These are phyloP conservation scores for Beauveria bassiana DNA, from an alignment of 2,329 filamentous ascomycete species.

Conservation along the genomic window DNA sequence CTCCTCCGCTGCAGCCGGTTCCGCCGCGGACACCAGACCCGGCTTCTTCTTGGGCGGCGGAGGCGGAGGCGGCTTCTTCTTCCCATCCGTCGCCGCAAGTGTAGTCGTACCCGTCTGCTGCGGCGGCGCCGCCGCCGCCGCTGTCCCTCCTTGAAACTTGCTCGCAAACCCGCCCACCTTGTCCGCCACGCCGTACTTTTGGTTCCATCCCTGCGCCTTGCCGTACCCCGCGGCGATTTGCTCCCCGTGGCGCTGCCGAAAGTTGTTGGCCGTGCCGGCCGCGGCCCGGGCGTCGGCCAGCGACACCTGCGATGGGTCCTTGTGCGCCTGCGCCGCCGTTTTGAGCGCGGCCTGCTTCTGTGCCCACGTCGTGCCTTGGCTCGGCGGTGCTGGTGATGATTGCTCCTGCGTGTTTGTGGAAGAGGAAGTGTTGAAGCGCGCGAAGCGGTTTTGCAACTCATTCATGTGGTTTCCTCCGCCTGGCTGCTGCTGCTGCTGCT, in stretches of 20 bases:
- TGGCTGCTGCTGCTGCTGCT: slow-evolving; percentile 15
- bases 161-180: slow-evolving; percentile 25
- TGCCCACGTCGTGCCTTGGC: slow-evolving; percentile 52
- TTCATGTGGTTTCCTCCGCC: slow-evolving; percentile 40
- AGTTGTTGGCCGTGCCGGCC: slow-evolving; percentile 57
- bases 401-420: slow-evolving; percentile 13
- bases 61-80: slow-evolving; percentile 45
- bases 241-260: slow-evolving; percentile 62
- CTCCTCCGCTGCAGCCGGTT: slow-evolving; percentile 19
- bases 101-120: background rate
- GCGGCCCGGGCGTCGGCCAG: slow-evolving; percentile 49
- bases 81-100: background rate
- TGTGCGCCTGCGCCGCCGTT: slow-evolving; percentile 52
- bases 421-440: slow-evolving; percentile 36
- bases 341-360: slow-evolving; percentile 57
- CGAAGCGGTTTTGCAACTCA: slow-evolving; percentile 63
- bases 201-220: slow-evolving; percentile 48
- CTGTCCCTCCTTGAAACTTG: background rate
- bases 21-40: slow-evolving; percentile 19
- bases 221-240: slow-evolving; percentile 55
- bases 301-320: slow-evolving; percentile 54
- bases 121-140: background rate
- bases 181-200: slow-evolving; percentile 50
- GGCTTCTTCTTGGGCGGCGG: slow-evolving; percentile 47
- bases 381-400: slow-evolving; percentile 19